Percentiles rank a stretch among this genome's conserved stretches.
Evolutionary conservation across 441 rosid species (phyloP).

Genomic region (Capsella rubella): DNA sequence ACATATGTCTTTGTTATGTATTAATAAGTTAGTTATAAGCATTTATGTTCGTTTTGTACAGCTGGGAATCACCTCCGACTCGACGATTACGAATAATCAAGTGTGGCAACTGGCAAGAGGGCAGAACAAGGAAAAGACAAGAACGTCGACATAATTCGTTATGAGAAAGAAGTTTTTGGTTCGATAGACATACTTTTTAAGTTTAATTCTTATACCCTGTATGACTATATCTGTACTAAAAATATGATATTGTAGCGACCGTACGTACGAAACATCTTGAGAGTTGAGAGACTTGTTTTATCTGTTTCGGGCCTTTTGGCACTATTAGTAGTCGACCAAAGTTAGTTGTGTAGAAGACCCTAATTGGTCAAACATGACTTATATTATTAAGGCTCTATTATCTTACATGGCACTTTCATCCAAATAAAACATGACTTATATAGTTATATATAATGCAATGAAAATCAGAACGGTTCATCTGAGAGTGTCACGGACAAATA

Average conservation of each 20-base stretch:
- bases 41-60: not conserved
- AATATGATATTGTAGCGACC: too few species aligned
- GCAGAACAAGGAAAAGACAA: too few species aligned
- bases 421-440: slow-evolving; percentile 12
- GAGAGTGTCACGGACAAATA: slow-evolving; percentile 53
- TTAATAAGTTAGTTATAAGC: not conserved
- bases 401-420: not conserved
- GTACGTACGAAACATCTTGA: too few species aligned
- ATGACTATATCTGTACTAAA: too few species aligned
- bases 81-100: not conserved
- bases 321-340: not conserved
- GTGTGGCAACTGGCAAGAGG: too few species aligned
- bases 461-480: slow-evolving; percentile 49
- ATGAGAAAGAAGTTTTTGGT: too few species aligned
- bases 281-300: too few species aligned
- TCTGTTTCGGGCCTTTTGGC: too few species aligned
- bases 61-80: not conserved
- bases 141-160: too few species aligned
- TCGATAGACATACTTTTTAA: too few species aligned
- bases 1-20: not conserved
- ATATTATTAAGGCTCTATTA: not conserved
- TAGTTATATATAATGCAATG: not conserved
- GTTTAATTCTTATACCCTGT: too few species aligned
- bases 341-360: not conserved
- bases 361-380: too few species aligned